Conservation (phyloP, 1,284 basidiomycete genomes). For the Trichosporon sp. region DNA sequence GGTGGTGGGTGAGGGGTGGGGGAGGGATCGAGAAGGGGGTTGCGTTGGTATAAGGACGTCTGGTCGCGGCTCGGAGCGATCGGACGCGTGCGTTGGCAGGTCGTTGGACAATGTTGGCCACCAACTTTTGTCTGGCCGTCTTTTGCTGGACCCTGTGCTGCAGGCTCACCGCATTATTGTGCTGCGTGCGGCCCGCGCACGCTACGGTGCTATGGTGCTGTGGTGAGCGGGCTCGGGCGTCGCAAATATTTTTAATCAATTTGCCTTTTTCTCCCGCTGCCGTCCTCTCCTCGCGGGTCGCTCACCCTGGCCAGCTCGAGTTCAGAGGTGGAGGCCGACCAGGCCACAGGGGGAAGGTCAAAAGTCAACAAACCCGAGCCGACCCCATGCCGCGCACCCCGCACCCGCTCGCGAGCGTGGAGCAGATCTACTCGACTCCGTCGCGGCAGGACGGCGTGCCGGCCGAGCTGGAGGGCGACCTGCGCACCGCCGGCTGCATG, state of each 20-base stretch:
- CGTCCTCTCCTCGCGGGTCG: not conserved
- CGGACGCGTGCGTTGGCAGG: not conserved
- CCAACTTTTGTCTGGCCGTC: constrained; percentile 16
- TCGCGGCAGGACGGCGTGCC: constrained; percentile 79
- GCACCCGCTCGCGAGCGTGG: constrained; percentile 76
- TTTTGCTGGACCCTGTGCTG: constrained; percentile 9
- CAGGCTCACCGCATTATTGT: not conserved
- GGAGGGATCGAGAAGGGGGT: not conserved
- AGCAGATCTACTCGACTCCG: constrained; percentile 72
- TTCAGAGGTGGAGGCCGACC: constrained; percentile 6
- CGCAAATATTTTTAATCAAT: constrained; percentile 13
- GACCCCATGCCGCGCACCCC: constrained; percentile 52
- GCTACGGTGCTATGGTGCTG: too few species aligned
- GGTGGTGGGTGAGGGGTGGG: not conserved
- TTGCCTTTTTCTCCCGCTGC: constrained; percentile 11
- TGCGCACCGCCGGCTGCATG: constrained; percentile 82
- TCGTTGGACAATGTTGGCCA: not conserved
- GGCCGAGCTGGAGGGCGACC: constrained; percentile 71
- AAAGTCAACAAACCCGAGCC: not conserved
- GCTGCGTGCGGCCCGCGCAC: not conserved
- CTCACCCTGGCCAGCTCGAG: not conserved
- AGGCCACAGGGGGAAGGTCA: not conserved
- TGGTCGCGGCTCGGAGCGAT: not conserved
- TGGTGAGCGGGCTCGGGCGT: not conserved
- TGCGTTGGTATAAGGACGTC: not conserved